Base-by-base conservation (phyloP, 2,329 filamentous ascomycete genomes). In the Coleophoma cylindrospora region DNA sequence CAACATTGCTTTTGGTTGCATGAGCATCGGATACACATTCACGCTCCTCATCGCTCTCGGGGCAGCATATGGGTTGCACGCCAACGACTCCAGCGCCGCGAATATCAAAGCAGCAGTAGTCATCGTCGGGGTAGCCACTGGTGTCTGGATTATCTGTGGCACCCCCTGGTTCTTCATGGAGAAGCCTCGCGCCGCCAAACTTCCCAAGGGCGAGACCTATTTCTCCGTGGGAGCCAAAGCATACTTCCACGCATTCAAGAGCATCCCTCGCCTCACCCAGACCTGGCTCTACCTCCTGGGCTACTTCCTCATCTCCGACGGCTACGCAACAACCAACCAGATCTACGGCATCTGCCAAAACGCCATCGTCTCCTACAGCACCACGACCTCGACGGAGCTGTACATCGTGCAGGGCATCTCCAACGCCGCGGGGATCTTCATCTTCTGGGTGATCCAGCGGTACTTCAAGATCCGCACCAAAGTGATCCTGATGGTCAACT, bases 31-130 rank as follows among this genome's bases (percentile, higher is more conserved):
- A 27, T 27, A 27, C 9, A 27, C 27, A 27, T 27, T 27, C 7
- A 27, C 27, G 27, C 27, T 27, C 3, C 27, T 27, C 9, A 27
- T 27, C 3, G 27, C 27, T 27, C 27, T 27, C 27, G 27, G 27
- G 9, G 27, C 27, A 8, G 27, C 27, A 27, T 27, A 27, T 27
- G 27, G 27, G 9, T 27, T 27, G 27, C 27, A 27, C 27, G 27
- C 27, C 6, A 27, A 27, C 27, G 27, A 27, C 27, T 27, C 27
- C 6, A 64, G 70, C 3, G 74, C 68, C 7, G 79, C 81, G 59
- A 87, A 87, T 62, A 85, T 84, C 54, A 83, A 80, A 77, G 83
- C 81, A 0, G 62, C 85, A 3, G 80, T 75, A 6, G 82, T 86
- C 0, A 70, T 86, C 12, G 81, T 87, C 47, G 81, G 83, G 0